A percentile compares a stretch with the other conserved stretches of the same genome.
These are phyloP conservation scores for Nicotiana knightiana DNA, from an alignment of 257 asterid genomes.

Conservation along the genomic window DNA sequence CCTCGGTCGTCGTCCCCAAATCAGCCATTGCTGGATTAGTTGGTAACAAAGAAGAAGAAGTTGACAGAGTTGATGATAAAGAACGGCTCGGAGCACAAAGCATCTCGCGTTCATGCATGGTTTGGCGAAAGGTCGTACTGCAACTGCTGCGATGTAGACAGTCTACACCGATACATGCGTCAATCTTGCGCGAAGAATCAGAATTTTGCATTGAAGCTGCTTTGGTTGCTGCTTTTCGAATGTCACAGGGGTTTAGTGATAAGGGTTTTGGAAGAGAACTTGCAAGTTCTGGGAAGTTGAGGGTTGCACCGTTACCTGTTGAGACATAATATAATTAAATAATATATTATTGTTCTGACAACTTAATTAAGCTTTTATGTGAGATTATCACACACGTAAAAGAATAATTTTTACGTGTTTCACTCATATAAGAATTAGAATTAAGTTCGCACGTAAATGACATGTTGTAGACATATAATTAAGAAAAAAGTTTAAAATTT, in stretches of 20 bases:
- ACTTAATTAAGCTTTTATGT: too few relatives aligned
- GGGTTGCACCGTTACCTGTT: slow-evolving; percentile 33
- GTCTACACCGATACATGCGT: too few relatives aligned
- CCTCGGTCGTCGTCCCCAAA: too few relatives aligned
- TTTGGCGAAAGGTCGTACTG: fast-evolving
- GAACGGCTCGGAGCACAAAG: too few relatives aligned
- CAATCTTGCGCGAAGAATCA: not conserved
- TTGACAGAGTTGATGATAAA: too few relatives aligned
- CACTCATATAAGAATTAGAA: not conserved
- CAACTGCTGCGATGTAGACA: fast-evolving
- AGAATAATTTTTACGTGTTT: not conserved
- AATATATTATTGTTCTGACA: too few relatives aligned
- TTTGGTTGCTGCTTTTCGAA: slow-evolving; percentile 72
- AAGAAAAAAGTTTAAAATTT: not conserved
- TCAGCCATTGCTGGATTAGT: too few relatives aligned
- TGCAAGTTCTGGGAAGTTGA: slow-evolving; percentile 62
- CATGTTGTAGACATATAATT: not conserved
- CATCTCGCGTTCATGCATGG: too few relatives aligned
- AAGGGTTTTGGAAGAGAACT: slow-evolving; percentile 48
- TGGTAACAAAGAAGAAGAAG: too few relatives aligned
- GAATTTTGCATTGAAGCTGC: slow-evolving; percentile 68
- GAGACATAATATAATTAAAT: too few relatives aligned
- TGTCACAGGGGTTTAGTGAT: slow-evolving; percentile 56
- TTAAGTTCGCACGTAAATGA: not conserved
- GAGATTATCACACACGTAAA: too few relatives aligned